Evolutionary conservation across 2,329 filamentous ascomycete genomes (phyloP).

Genomic region (Aspergillus hiratsukae): DNA sequence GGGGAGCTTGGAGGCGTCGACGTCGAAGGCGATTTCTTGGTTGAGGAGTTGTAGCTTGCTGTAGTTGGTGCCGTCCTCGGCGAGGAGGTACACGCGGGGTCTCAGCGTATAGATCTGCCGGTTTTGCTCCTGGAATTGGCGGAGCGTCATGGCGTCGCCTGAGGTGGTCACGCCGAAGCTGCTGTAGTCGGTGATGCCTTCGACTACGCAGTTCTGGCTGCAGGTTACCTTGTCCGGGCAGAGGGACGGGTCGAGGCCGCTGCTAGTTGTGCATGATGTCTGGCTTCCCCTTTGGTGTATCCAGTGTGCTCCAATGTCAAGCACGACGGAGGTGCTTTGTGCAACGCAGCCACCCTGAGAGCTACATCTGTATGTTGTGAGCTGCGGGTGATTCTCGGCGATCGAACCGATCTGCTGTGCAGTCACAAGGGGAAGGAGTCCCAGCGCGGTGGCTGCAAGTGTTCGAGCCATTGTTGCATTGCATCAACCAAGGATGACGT

Average conservation of each 20-base stretch:
- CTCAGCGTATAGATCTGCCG: conserved; percentile 31
- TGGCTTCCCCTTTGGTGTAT: conserved; percentile 41
- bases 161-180: conserved; percentile 49
- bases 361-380: conserved; percentile 51
- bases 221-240: conserved; percentile 48
- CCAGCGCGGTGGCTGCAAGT: conserved; percentile 6
- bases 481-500: background rate
- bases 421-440: conserved; percentile 41
- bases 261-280: conserved; percentile 50
- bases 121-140: conserved; percentile 36
- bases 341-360: conserved; percentile 46
- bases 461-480: conserved; percentile 13
- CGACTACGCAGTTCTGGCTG: conserved; percentile 51
- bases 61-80: conserved; percentile 57
- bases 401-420: conserved; percentile 50
- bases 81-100: conserved; percentile 56
- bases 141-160: conserved; percentile 45
- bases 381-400: conserved; percentile 47
- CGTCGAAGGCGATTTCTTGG: conserved; percentile 66
- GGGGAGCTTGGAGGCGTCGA: conserved; percentile 62
- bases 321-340: conserved; percentile 47
- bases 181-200: conserved; percentile 49
- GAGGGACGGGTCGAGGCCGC: conserved; percentile 43
- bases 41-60: conserved; percentile 58
- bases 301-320: conserved; percentile 53